Conservation (phyloP, 1,284 basidiomycete genomes). For the Coniferiporia sulphurascens region DNA sequence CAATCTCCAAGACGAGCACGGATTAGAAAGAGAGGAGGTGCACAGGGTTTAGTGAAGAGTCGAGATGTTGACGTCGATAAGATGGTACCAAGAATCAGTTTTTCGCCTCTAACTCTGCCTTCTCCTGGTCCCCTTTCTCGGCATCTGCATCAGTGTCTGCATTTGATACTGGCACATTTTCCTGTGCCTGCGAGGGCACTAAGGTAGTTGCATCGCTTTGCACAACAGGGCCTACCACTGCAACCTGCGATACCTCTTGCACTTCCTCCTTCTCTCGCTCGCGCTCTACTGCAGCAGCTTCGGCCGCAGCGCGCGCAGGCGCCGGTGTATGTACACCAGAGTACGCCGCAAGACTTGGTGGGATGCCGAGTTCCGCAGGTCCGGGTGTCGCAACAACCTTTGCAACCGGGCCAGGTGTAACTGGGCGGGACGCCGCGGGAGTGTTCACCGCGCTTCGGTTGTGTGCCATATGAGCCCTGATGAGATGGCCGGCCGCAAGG, state of each 20-base stretch:
- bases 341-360: conserved; percentile 13
- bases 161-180: neutral
- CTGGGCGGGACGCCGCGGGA: conserved; percentile 56
- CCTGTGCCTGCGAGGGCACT: conserved; percentile 1
- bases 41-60: neutral
- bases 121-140: neutral
- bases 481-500: conserved; percentile 87
- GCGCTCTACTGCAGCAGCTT: neutral
- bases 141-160: neutral
- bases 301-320: neutral
- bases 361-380: conserved; percentile 6
- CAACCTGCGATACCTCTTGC: too few relatives aligned
- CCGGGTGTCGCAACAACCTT: conserved; percentile 5
- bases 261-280: neutral
- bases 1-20: neutral
- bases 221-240: neutral
- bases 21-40: neutral
- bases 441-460: conserved; percentile 71
- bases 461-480: conserved; percentile 85
- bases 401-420: conserved; percentile 46
- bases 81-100: neutral
- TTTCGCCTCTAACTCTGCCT: neutral
- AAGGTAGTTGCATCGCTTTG: conserved; percentile 14
- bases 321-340: conserved; percentile 19
- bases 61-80: neutral